phyloP scores from a whole-genome alignment of 768 basidiomycete genomes.

The Russula compacta region DNA sequence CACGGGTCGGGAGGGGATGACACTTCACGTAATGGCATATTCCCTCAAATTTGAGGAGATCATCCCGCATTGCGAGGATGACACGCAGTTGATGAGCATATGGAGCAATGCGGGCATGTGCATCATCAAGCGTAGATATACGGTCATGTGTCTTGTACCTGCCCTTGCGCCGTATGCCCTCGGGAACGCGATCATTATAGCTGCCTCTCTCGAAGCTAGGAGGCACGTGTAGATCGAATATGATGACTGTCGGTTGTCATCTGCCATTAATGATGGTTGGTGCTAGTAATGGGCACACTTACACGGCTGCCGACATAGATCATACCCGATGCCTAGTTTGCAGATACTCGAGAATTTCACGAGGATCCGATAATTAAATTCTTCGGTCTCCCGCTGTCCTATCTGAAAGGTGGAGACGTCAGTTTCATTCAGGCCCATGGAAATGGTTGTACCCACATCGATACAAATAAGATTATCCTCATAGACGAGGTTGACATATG shows the following conservation, averaged over 20 bases:
- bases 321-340: constrained; percentile 3
- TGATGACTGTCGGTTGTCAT: not conserved
- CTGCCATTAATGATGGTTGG: not conserved
- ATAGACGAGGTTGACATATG: constrained; percentile 53
- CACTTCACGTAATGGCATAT: not conserved
- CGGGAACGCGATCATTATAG: constrained; percentile 38
- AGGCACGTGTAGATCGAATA: constrained; percentile 27
- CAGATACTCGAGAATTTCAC: constrained; percentile 11
- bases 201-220: constrained; percentile 51
- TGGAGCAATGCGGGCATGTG: constrained; percentile 44
- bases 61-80: not conserved
- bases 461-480: constrained; percentile 58
- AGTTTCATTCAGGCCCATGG: not conserved
- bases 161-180: not conserved
- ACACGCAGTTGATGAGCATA: constrained; percentile 31
- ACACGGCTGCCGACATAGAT: constrained; percentile 1
- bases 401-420: not conserved
- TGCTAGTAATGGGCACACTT: not conserved
- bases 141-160: not conserved
- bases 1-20: not conserved
- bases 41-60: not conserved
- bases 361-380: not conserved
- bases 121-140: constrained; percentile 40
- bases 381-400: constrained; percentile 1
- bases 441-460: constrained; percentile 33